Evolutionary conservation across 2,329 filamentous ascomycete genomes (phyloP).

Genomic region (Aspergillus sp.): DNA sequence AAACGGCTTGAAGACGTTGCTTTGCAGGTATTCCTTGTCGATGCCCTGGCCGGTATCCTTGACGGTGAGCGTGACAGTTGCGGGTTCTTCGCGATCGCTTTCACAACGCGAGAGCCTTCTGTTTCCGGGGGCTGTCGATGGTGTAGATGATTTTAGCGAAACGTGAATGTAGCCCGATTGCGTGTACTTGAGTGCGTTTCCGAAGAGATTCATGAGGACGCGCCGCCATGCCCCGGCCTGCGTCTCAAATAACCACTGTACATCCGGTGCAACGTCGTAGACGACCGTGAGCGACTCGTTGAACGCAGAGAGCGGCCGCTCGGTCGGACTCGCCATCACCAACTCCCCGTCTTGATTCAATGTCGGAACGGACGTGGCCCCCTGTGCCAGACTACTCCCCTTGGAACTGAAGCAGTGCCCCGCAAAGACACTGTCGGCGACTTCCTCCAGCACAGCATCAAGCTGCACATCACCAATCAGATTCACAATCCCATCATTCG

Average conservation of each 20-base stretch:
- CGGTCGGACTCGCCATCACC: not conserved
- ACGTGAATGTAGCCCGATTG: constrained; percentile 47
- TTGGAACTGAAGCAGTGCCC: constrained; percentile 29
- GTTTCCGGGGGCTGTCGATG: not conserved
- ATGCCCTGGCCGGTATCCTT: constrained; percentile 39
- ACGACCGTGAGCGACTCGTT: constrained; percentile 8
- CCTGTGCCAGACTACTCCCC: not conserved
- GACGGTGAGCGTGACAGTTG: constrained; percentile 27
- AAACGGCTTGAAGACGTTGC: constrained; percentile 14
- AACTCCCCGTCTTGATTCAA: not conserved
- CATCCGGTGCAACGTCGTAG: constrained; percentile 49
- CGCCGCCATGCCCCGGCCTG: constrained; percentile 54
- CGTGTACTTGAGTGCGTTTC: constrained; percentile 56
- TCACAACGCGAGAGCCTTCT: constrained; percentile 9
- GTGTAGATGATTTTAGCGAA: constrained; percentile 30
- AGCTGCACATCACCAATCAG: constrained; percentile 22
- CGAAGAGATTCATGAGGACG: constrained; percentile 55
- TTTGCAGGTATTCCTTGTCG: constrained; percentile 24
- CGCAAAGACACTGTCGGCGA: constrained; percentile 31
- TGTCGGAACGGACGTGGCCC: not conserved
- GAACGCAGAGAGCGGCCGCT: constrained; percentile 4
- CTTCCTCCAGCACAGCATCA: constrained; percentile 30
- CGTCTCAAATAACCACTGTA: constrained; percentile 49
- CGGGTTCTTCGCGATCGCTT: constrained; percentile 6
- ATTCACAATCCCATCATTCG: constrained; percentile 1